A percentile compares a stretch with the other conserved stretches of the same genome.
Evolutionary conservation across 2,329 filamentous ascomycete genomes (phyloP).

Genomic region (Monilinia laxa): DNA sequence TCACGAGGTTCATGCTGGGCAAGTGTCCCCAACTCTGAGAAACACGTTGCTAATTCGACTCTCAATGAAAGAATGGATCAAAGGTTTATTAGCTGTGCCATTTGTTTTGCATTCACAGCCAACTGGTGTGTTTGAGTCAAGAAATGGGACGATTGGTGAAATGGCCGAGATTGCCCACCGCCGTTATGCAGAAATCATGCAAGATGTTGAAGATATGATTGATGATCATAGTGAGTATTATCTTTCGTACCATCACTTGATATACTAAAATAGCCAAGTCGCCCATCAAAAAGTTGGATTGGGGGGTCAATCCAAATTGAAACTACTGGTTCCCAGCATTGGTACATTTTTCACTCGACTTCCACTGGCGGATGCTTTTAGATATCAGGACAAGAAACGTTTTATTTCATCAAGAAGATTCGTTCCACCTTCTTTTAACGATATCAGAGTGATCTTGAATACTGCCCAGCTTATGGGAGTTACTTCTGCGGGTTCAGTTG

Average conservation of each 20-base stretch:
- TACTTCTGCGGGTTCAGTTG: constrained; percentile 68
- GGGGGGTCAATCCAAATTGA: constrained; percentile 80
- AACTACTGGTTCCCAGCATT: constrained; percentile 84
- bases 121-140: constrained; percentile 75
- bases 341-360: constrained; percentile 93
- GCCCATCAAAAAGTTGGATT: constrained; percentile 65
- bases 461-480: constrained; percentile 92
- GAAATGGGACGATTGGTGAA: constrained; percentile 60
- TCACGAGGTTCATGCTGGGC: neutral
- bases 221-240: constrained; percentile 75
- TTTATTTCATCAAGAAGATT: constrained; percentile 90
- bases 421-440: constrained; percentile 95
- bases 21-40: neutral
- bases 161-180: constrained; percentile 80
- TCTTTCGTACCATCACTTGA: constrained; percentile 18
- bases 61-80: constrained; percentile 77
- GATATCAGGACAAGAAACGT: constrained; percentile 80
- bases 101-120: constrained; percentile 97
- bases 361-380: constrained; percentile 84
- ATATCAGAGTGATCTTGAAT: constrained; percentile 88
- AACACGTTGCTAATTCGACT: neutral
- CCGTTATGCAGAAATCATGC: constrained; percentile 92
- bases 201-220: constrained; percentile 87
- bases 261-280: constrained; percentile 50
- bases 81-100: constrained; percentile 87